Evolutionary conservation across 2,329 filamentous ascomycete genomes (phyloP).

Genomic region (Xylariaceae sp.): DNA sequence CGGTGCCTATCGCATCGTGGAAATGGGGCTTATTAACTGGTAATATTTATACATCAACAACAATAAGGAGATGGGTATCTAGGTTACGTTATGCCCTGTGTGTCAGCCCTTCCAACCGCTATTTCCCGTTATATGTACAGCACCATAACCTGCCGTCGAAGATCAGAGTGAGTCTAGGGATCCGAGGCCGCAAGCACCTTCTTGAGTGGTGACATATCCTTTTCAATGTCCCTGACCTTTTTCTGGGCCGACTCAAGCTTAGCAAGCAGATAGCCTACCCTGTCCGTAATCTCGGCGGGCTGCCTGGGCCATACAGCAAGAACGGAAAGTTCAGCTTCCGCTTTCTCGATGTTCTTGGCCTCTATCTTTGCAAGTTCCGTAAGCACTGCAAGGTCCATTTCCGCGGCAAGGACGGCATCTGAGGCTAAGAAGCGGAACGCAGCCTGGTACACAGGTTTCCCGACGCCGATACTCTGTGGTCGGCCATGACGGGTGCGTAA

Average conservation of each 20-base stretch:
- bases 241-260: slow-evolving; percentile 72
- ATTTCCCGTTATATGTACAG: no score
- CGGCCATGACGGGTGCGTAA: slow-evolving; percentile 68
- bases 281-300: slow-evolving; percentile 61
- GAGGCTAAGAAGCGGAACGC: slow-evolving; percentile 70
- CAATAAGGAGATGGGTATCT: no score
- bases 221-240: slow-evolving; percentile 71
- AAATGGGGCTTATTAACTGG: no score
- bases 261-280: slow-evolving; percentile 67
- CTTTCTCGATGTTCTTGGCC: slow-evolving; percentile 69
- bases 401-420: slow-evolving; percentile 69
- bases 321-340: slow-evolving; percentile 69
- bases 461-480: slow-evolving; percentile 71
- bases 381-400: slow-evolving; percentile 69
- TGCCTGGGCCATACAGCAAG: slow-evolving; percentile 68
- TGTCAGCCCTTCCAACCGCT: no score
- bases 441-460: slow-evolving; percentile 82
- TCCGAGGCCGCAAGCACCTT: slow-evolving; percentile 50
- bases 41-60: no score
- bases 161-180: no score
- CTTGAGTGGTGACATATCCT: slow-evolving; percentile 67
- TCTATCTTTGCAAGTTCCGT: slow-evolving; percentile 68
- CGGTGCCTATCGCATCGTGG: no score
- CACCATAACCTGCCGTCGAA: no score
- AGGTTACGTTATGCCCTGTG: no score